phyloP scores from a whole-genome alignment of 2,329 filamentous ascomycete genomes.

The Penicillium nordicum region DNA sequence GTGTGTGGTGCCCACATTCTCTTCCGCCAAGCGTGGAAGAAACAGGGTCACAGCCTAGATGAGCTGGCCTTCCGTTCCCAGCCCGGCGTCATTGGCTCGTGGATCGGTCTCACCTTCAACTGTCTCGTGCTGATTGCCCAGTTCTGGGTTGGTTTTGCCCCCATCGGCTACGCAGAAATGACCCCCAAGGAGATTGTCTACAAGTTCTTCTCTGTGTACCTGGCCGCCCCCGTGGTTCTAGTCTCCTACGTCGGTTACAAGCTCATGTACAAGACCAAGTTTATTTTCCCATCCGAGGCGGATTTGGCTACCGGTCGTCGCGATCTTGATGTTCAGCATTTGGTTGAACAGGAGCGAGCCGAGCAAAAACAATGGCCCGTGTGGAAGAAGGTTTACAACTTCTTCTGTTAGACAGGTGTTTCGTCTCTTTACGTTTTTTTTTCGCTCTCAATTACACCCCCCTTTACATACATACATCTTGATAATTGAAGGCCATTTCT shows the following conservation, averaged over 20 bases:
- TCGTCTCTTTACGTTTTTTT: not conserved
- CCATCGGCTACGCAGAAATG: constrained; percentile 57
- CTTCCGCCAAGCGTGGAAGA: constrained; percentile 76
- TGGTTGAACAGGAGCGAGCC: constrained; percentile 75
- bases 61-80: constrained; percentile 81
- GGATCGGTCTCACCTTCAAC: constrained; percentile 74
- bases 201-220: constrained; percentile 66
- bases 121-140: constrained; percentile 72
- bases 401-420: constrained; percentile 57
- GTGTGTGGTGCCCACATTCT: constrained; percentile 91
- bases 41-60: constrained; percentile 64
- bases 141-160: constrained; percentile 83
- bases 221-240: constrained; percentile 57
- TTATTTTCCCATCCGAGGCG: constrained; percentile 70
- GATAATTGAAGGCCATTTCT: not conserved
- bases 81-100: constrained; percentile 75
- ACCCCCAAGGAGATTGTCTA: constrained; percentile 50
- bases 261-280: constrained; percentile 64
- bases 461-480: not conserved
- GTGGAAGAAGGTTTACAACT: constrained; percentile 75
- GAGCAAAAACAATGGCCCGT: constrained; percentile 68
- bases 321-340: constrained; percentile 74
- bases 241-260: constrained; percentile 70
- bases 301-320: constrained; percentile 81
- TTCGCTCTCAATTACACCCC: not conserved